Base-by-base conservation (phyloP, 2,329 filamentous ascomycete species). In the Exutisphaerella laricina region DNA sequence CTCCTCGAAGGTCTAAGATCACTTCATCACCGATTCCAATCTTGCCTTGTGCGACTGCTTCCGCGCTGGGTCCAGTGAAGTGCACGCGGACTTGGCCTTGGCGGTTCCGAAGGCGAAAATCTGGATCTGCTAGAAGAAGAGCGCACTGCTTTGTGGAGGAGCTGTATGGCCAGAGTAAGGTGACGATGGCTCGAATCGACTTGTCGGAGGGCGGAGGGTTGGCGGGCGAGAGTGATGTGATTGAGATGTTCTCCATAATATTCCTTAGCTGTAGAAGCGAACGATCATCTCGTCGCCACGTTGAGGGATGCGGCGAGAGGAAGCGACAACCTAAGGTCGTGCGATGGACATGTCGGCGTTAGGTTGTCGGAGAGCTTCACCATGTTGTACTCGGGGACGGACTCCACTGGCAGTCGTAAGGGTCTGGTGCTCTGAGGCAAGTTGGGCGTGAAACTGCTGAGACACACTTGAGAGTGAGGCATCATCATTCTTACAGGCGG, bases 91-190 rank as follows among this genome's bases (percentile, higher is more conserved):
- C 79, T 65, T 95, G 88, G 9, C 90, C 90, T 53, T 78, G 83
- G 29, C 75, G 73, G 49, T 80, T 79, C 43, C 90, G 85, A 38
- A 90, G 73, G 35, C 86, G 83, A 58, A 89, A 85, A 62, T 96
- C 88, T 33, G 82, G 80, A 57, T 96, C 89, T 33, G 85, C 85
- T 23, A 97, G 76, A 14, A 94, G 76, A 38, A 96, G 81, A 18
- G 87, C 83, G 53, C 88, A 76, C 28, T 80, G 80, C 40, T 77
- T 78, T 21, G 77, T 84, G 18, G 87, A 79, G 16, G 84, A 84
- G 51, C 85, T 95, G 65, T 87, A 96, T 0, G 90, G 90, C 89
- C 90, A 97, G 45, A 87, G 81, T 25, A 97, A 79, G 6, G 88
- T 90, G 16, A 96, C 79, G 12, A 85, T 72, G 28, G 85, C 88